These are phyloP conservation scores for Canna indica DNA, from an alignment of 176 grass and related monocot species.

Conservation along the genomic window DNA sequence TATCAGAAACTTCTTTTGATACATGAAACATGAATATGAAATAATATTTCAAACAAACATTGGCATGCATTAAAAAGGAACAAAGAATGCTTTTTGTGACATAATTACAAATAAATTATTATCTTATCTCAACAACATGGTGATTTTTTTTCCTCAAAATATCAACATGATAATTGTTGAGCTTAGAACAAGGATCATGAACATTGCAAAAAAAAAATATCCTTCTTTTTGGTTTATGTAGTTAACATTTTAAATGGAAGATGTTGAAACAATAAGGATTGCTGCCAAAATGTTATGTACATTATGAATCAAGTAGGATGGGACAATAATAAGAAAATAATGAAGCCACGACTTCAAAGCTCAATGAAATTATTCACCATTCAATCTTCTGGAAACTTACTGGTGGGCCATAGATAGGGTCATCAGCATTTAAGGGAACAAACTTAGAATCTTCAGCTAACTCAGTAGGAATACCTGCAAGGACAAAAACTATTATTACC, in stretches of 20 bases:
- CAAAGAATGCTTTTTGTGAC: not conserved
- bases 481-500: too few relatives aligned
- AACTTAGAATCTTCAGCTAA: slow-evolving; percentile 74
- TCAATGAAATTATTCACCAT: not conserved
- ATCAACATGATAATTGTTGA: too few relatives aligned
- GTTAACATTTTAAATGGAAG: not conserved
- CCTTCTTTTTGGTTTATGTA: too few relatives aligned
- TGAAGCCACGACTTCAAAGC: not conserved
- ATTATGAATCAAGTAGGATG: not conserved
- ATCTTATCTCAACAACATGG: not conserved
- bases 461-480: slow-evolving; percentile 47
- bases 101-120: not conserved
- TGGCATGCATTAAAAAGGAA: not conserved
- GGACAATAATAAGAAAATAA: not conserved
- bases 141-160: too few relatives aligned
- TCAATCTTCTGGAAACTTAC: slow-evolving; percentile 32
- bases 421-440: slow-evolving; percentile 66
- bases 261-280: not conserved
- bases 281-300: not conserved
- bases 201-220: too few relatives aligned
- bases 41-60: not conserved
- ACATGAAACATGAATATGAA: not conserved
- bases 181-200: too few relatives aligned
- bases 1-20: not conserved
- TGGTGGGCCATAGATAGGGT: slow-evolving; percentile 72